These are phyloP conservation scores for Durusdinium trenchii DNA, from an alignment of 73 alveolate genomes.

Conservation along the genomic window DNA sequence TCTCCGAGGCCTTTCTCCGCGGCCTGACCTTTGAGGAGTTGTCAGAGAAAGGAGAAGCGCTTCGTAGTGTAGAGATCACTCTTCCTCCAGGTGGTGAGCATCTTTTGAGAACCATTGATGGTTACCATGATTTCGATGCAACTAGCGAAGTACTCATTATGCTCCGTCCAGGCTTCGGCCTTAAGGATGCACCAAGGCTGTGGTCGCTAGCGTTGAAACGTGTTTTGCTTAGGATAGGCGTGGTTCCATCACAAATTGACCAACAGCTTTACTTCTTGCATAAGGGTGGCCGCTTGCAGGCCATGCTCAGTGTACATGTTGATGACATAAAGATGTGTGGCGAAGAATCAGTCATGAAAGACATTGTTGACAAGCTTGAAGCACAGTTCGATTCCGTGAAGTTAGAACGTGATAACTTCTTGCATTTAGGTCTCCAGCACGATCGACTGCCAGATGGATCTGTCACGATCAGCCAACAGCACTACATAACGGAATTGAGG, in stretches of 20 bases:
- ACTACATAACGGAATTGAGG: not conserved
- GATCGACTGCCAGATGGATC: not conserved
- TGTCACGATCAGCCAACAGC: not conserved
- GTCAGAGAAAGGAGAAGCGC: not conserved
- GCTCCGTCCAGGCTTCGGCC: slow-evolving; percentile 19
- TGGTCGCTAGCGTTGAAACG: not conserved
- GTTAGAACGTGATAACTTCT: not conserved
- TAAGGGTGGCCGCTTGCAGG: not conserved
- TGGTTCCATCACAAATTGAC: not conserved
- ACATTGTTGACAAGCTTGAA: not conserved
- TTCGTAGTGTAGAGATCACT: not conserved
- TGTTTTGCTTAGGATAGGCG: not conserved
- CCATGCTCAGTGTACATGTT: not conserved
- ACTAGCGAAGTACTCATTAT: not conserved
- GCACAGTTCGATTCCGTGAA: slow-evolving; percentile 17
- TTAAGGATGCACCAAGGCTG: slow-evolving; percentile 25
- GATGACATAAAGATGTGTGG: slow-evolving; percentile 19
- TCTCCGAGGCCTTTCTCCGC: slow-evolving; percentile 13
- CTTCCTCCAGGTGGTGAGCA: not conserved
- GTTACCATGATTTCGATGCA: not conserved
- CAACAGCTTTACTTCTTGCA: not conserved
- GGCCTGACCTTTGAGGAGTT: slow-evolving; percentile 25
- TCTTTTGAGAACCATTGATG: not conserved
- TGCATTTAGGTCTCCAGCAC: not conserved
- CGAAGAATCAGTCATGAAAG: not conserved